A percentile compares a stretch with the other conserved stretches of the same genome.
Conservation (phyloP, 1,284 basidiomycete species). For the Limonomyces culmigenus region DNA sequence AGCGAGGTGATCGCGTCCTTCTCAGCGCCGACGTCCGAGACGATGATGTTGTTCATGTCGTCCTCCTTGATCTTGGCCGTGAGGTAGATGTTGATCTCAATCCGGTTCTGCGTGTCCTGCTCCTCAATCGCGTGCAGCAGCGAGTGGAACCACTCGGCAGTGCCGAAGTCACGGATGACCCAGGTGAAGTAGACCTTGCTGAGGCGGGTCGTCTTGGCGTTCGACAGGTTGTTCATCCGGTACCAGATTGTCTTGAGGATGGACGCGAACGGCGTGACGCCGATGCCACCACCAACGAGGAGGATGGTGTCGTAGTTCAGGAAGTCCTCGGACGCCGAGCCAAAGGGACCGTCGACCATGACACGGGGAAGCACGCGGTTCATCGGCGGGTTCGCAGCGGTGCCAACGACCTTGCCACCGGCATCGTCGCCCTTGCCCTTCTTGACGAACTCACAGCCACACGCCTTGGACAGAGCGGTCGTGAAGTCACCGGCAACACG, state of each 20-base stretch:
- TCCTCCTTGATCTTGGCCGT: slow-evolving; percentile 79
- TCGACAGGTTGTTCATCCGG: slow-evolving; percentile 70
- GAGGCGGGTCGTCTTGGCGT: slow-evolving; percentile 53
- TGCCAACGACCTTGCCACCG: slow-evolving; percentile 43
- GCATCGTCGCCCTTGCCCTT: slow-evolving; percentile 26
- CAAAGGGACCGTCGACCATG: slow-evolving; percentile 85
- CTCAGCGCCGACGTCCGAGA: slow-evolving; percentile 78
- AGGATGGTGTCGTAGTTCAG: slow-evolving; percentile 74
- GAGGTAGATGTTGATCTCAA: slow-evolving; percentile 85
- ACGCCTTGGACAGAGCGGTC: slow-evolving; percentile 51
- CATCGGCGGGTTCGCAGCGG: slow-evolving; percentile 37
- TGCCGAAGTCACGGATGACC: slow-evolving; percentile 79
- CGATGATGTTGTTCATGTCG: slow-evolving; percentile 80
- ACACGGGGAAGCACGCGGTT: slow-evolving; percentile 67
- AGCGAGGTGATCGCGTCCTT: slow-evolving; percentile 76
- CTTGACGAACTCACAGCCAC: slow-evolving; percentile 69
- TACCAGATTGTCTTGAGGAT: slow-evolving; percentile 93
- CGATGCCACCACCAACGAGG: slow-evolving; percentile 80
- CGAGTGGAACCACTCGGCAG: slow-evolving; percentile 88
- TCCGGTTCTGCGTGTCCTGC: slow-evolving; percentile 66
- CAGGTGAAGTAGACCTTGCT: slow-evolving; percentile 79
- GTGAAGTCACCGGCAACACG: slow-evolving; percentile 82
- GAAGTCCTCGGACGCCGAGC: slow-evolving; percentile 73
- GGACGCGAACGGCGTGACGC: slow-evolving; percentile 85
- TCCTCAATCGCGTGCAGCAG: slow-evolving; percentile 82